Base-by-base conservation (phyloP, 1,284 basidiomycete genomes). In the Boletellus deceptivus region DNA sequence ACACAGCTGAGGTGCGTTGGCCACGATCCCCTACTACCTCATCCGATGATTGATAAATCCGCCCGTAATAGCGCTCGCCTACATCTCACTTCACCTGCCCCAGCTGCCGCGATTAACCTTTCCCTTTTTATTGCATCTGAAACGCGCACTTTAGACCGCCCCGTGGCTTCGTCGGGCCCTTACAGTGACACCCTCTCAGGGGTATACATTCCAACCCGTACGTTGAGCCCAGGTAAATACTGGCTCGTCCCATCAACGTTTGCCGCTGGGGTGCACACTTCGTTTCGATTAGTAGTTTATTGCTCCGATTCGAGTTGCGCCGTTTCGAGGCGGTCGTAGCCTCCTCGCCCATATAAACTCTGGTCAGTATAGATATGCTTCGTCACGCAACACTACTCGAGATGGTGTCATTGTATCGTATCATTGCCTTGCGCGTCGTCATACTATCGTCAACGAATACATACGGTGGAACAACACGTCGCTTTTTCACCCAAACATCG, bases 241-340 rank as follows among this genome's bases (percentile, higher is more conserved):
- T 73, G 83, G 55, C 67, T 86, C 16, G 75, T 93, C 2, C 86
- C 87, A 2, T 90, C 87, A 11, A 89, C 88, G 1, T 90, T 84
- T 63, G 76, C 78, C 37, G 74, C 79, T 1, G 84, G 82, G 3
- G 70, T 83, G 8, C 72, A 77, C 20, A 75, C 73, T 2, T 72
- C 68, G 10, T 93, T 90, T 64, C 75, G 75, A 58, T 56, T 93
- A 49, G 68, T 84, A 11, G 69, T 89, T 11, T 89, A 89, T 68
- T 79, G 77, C 50, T 75, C 70, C 13, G 58, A 65, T 20, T 48
- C 56, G 6, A 52, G 67, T n/a, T 61, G 63, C 34, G 38, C 46
- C 11, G 54, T 70, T 39, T 60, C 53, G 13, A 53, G 29, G 18
- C 35, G 18, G 33, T 6, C 40, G 11, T 47, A 49, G 31, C 11